Conservation (phyloP, 257 asterid genomes). For the Solanum etuberosum region DNA sequence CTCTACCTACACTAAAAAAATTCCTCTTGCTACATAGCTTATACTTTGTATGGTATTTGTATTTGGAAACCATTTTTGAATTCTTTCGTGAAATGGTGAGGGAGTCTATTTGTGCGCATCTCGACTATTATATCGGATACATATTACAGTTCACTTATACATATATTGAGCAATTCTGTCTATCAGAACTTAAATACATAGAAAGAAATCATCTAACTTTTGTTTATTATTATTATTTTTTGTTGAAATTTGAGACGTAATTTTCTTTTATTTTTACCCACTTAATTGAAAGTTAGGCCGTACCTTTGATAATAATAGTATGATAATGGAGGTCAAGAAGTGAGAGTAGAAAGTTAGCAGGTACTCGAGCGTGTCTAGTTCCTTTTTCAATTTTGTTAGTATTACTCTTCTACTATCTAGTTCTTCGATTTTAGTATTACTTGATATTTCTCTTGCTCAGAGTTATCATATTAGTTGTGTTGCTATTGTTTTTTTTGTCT, state of each 20-base stretch:
- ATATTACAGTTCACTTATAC: background rate
- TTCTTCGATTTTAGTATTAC: background rate
- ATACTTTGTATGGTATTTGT: background rate
- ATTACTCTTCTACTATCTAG: background rate
- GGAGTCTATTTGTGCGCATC: rapidly evolving
- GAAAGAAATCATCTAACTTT: background rate
- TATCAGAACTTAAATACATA: background rate
- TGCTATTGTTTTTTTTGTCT: background rate
- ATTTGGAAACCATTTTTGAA: background rate
- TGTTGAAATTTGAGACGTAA: background rate
- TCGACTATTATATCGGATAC: background rate
- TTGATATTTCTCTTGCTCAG: background rate
- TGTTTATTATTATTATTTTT: background rate
- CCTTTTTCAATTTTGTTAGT: background rate
- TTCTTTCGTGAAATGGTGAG: background rate
- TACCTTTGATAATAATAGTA: background rate
- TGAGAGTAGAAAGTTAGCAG: background rate
- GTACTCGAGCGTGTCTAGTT: background rate
- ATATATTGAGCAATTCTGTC: background rate
- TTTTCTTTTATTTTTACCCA: background rate
- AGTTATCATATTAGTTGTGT: background rate
- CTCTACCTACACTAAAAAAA: background rate
- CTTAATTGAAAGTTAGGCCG: background rate
- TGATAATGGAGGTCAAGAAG: background rate
- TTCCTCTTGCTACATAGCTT: background rate